Evolutionary conservation across 768 basidiomycete species (phyloP).

Genomic region (Rhodotorula toruloides): DNA sequence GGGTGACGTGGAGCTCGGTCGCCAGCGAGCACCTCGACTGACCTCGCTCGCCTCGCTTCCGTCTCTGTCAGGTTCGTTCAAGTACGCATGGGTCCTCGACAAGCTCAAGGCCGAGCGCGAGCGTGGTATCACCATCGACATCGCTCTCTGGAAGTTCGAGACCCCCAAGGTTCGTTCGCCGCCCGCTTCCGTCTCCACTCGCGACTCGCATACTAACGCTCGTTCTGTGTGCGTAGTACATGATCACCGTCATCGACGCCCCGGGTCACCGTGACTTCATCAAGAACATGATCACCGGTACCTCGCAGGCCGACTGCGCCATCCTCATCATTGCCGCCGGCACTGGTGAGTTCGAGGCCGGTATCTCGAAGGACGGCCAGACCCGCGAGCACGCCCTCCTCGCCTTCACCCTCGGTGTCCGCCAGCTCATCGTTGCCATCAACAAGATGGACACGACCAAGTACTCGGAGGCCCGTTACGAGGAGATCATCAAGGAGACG

Average conservation of each 20-base stretch:
- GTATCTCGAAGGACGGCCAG: conserved; percentile 99
- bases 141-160: conserved; percentile 99
- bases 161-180: conserved; percentile 80
- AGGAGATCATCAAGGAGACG: conserved; percentile 56
- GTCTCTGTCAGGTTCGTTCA: conserved; percentile 42
- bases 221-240: conserved; percentile 52
- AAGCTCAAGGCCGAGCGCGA: conserved; percentile 99
- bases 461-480: conserved; percentile 99
- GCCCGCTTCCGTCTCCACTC: neutral
- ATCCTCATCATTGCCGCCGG: conserved; percentile 99
- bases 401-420: conserved; percentile 94
- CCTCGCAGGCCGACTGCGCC: conserved; percentile 99
- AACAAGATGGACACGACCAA: conserved; percentile 99
- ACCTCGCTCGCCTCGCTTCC: conserved; percentile 26
- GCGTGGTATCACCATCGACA: conserved; percentile 99
- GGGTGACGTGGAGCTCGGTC: neutral
- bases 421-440: conserved; percentile 98
- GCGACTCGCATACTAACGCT: neutral
- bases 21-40: neutral
- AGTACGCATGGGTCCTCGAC: conserved; percentile 97
- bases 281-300: conserved; percentile 95
- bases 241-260: conserved; percentile 78
- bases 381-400: conserved; percentile 99
- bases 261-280: conserved; percentile 99
- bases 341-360: conserved; percentile 99